Evolutionary conservation across 1,284 basidiomycete genomes (phyloP), one percentile per base, ranked within the genome.

Genomic region (Athelia sp.): DNA sequence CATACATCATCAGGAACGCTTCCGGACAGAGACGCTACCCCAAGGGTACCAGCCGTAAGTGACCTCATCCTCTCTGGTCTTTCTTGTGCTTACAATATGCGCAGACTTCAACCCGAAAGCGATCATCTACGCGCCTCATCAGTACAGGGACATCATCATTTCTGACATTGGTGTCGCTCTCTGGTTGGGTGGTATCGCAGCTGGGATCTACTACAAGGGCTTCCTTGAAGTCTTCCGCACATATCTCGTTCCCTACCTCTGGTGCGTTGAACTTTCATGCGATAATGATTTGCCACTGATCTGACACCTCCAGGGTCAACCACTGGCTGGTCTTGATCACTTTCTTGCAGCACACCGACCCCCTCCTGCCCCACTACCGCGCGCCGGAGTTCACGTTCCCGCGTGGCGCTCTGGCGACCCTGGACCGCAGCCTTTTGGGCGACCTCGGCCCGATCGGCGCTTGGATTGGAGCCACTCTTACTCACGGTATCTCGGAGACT

Each of bases 271-370:
- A 19, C 56, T 9, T 31, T 23, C 21, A 19, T 18, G 13, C n/a
- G 13, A 3, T 43, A 13, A 24, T 35, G 45, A 15, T 48, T 44
- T n/a, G 18, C 42, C 43, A 49, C 50, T 49, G 13, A 51, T 35
- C 3, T 47, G 21, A 19, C 34, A 19, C 47, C 26, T 29, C 8
- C 44, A 81, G 75, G 81, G 74, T 87, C 43, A 90, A 90, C 73
- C 87, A 91, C 77, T 95, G 92, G 91, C 78, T 96, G 49, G 90
- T 96, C 52, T 65, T 91, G 58, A 93, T 95, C 73, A 94, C 92
- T 24, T 95, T 91, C 86, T 79, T 98, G 53, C 97, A 98, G 73
- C 97, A 98, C 78, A 98, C 96, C 60, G 96, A 98, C 73, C 93
- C 94, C 18, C 67, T 89, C 40, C 78, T 98, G 26, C 94, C 95